Percentiles rank a stretch among this genome's conserved stretches.
These are phyloP conservation scores for Boletus rubropictus DNA, from an alignment of 768 basidiomycete genomes.

Conservation along the genomic window DNA sequence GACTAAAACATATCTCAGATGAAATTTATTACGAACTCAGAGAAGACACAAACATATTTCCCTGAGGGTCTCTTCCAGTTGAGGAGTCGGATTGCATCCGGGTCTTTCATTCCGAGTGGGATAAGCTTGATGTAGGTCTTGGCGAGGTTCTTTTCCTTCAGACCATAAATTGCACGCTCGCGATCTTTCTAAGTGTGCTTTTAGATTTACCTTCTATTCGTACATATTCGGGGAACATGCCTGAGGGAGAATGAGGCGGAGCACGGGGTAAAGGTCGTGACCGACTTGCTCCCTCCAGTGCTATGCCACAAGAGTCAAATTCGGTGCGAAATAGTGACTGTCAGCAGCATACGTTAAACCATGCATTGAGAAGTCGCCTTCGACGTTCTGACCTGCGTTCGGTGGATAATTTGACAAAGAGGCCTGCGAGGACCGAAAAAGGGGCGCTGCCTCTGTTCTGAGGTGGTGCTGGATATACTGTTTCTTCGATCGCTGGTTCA, in stretches of 20 bases:
- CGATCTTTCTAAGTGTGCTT: conserved; percentile 70
- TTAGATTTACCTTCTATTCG: background rate
- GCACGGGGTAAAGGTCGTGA: conserved; percentile 80
- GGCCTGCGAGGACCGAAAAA: conserved; percentile 56
- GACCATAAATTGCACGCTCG: conserved; percentile 85
- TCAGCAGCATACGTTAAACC: conserved; percentile 66
- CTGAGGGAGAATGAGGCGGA: conserved; percentile 88
- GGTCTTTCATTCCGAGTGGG: conserved; percentile 72
- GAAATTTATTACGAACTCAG: background rate
- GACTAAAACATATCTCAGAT: conserved; percentile 36
- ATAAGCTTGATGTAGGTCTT: conserved; percentile 90
- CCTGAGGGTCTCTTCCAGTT: conserved; percentile 89
- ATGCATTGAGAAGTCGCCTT: conserved; percentile 60
- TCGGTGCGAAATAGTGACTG: background rate
- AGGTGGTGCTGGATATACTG: conserved; percentile 49
- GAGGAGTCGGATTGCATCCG: conserved; percentile 72
- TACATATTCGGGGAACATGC: conserved; percentile 32
- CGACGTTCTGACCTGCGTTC: conserved; percentile 74
- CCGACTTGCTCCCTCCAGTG: conserved; percentile 87
- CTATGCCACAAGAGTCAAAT: conserved; percentile 34
- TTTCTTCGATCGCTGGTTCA: conserved; percentile 16
- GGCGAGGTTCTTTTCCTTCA: conserved; percentile 93
- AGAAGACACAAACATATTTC: conserved; percentile 44
- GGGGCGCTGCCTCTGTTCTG: conserved; percentile 64
- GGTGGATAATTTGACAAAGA: conserved; percentile 70